These are phyloP conservation scores for Cardiosporidium cionae DNA, from an alignment of 169 alveolate genomes.

Conservation along the genomic window DNA sequence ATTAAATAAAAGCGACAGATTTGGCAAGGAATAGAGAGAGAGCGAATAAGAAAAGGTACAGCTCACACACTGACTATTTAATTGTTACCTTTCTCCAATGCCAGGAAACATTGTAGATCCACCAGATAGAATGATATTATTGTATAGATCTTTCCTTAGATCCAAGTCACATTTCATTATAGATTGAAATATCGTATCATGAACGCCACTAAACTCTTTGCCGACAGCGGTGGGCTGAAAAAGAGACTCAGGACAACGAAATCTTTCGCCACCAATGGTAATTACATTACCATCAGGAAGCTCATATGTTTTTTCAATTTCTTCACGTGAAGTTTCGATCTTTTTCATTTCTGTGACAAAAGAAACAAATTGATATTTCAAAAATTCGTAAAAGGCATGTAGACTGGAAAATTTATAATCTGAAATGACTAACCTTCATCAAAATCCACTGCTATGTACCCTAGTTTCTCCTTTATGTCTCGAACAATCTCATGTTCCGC, in stretches of 20 bases:
- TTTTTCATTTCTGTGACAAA: background rate
- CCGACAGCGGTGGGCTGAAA: constrained; percentile 86
- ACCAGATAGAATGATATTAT: constrained; percentile 86
- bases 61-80: constrained; percentile 84
- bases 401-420: constrained; percentile 6
- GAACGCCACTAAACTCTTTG: constrained; percentile 86
- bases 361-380: background rate
- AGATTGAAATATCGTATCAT: constrained; percentile 84
- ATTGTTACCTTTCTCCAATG: constrained; percentile 89
- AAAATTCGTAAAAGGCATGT: constrained; percentile 17
- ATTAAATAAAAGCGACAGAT: constrained; percentile 87
- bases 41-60: too few relatives aligned
- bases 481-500: constrained; percentile 93
- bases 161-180: constrained; percentile 92
- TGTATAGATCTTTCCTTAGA: constrained; percentile 87
- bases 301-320: constrained; percentile 86
- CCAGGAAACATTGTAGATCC: constrained; percentile 92
- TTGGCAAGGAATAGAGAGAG: too few relatives aligned
- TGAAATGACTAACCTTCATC: constrained; percentile 40
- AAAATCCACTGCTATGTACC: constrained; percentile 87
- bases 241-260: constrained; percentile 91
- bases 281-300: constrained; percentile 92
- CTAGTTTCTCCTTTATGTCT: constrained; percentile 89
- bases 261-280: constrained; percentile 86
- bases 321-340: too few relatives aligned